Evolutionary conservation across 2,329 filamentous ascomycete genomes (phyloP), one percentile per base, ranked within the genome.

Genomic region (Aspergillus brunneoviolaceus): DNA sequence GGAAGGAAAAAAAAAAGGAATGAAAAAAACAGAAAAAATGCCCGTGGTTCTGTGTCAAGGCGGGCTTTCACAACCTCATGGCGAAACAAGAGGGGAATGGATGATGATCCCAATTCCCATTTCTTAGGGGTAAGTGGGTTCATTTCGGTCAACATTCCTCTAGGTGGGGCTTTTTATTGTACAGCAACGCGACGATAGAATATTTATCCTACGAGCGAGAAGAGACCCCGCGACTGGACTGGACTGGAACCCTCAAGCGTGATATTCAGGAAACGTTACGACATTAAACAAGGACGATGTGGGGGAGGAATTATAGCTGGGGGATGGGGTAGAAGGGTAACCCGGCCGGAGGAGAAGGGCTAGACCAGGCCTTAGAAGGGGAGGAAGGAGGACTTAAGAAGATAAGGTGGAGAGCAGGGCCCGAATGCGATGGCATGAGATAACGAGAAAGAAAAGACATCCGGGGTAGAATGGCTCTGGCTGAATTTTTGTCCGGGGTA

Each of bases 181-280:
- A 29, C 27, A 9, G 7, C 27, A 29, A 10, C 27, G 7, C 7
- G 27, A 29, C 27, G 27, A 5, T 16, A 5, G 33, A 16, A 4
- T 3, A 35, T 35, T 16, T 35, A 35, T 16, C 16, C 16, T 45
- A 45, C 39, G 39, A 45, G 14, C 5, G 27, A 29, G 27, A 10
- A 10, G 9, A 7, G 7, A 29, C 27, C 27, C 27, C 27, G 11
- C 33, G 14, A 14, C 3, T 45, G 12, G 33, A 29, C 33, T 21
- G 14, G 7, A 48, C 21, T 27, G 23, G 48, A 48, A 45, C 53
- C 53, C 16, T 55, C 53, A 48, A 55, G 42, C 39, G 39, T 55
- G 53, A 49, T 35, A 49, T 55, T 55, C 53, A 55, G 53, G 27
- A 55, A 16, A 47, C 53, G 45, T 58, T 58, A 58, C 56, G 49